Conservation (phyloP, 352 stramenopile genomes). For the Globisporangium spinosum region DNA sequence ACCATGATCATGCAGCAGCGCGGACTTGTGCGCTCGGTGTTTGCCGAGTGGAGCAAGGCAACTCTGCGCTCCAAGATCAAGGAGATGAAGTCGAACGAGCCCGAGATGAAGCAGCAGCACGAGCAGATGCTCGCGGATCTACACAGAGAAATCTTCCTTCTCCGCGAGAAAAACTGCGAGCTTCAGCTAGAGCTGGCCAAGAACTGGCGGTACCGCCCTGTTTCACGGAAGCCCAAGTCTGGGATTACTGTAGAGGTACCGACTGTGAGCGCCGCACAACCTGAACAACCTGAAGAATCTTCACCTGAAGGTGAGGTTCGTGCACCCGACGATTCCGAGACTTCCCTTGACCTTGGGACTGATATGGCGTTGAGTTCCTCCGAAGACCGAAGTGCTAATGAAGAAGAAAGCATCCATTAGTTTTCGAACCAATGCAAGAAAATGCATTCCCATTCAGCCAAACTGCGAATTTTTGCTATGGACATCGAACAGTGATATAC, state of each 20-base stretch:
- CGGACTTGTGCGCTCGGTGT: slow-evolving; percentile 40
- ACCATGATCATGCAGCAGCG: slow-evolving; percentile 50
- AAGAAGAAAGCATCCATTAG: background rate
- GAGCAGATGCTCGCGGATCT: slow-evolving; percentile 33
- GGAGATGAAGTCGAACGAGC: slow-evolving; percentile 25
- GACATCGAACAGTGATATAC: background rate
- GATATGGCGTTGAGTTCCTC: background rate
- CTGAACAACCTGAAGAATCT: background rate
- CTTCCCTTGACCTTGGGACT: background rate
- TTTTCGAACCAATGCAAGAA: background rate
- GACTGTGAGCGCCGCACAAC: background rate
- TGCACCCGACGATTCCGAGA: background rate
- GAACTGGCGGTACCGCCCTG: background rate
- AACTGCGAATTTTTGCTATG: background rate
- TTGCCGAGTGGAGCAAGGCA: slow-evolving; percentile 50
- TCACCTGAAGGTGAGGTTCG: background rate
- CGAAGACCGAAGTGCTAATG: background rate
- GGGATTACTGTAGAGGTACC: background rate
- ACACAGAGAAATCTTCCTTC: slow-evolving; percentile 36
- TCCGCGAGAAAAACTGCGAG: slow-evolving; percentile 28
- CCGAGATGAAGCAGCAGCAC: slow-evolving; percentile 23
- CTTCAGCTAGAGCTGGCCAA: slow-evolving; percentile 18
- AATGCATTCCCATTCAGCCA: slow-evolving; percentile 5
- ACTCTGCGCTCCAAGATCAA: slow-evolving; percentile 22
- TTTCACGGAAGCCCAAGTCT: slow-evolving; percentile 5